Conservation (phyloP, 345 rosid species). For the Melastoma malabathricum region DNA sequence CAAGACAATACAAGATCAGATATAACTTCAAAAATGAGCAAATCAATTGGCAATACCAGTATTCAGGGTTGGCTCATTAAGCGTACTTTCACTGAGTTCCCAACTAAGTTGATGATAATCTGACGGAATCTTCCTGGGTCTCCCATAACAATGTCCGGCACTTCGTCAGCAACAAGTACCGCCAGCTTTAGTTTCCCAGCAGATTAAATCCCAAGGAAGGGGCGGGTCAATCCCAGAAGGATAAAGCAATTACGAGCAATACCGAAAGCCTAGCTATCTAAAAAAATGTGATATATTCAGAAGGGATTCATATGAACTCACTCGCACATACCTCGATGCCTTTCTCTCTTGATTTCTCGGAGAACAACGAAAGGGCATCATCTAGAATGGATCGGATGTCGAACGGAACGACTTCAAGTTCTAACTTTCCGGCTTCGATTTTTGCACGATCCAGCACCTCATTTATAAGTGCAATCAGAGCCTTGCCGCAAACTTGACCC, state of each 20-base stretch:
- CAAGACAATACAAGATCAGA: slow-evolving; percentile 3
- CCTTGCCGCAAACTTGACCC: slow-evolving; percentile 92
- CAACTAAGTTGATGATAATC: slow-evolving; percentile 88
- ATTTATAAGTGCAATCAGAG: slow-evolving; percentile 78
- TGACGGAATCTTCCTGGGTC: slow-evolving; percentile 98
- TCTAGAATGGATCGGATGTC: slow-evolving; percentile 71
- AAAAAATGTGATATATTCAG: neutral
- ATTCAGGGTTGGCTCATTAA: neutral
- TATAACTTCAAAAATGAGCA: neutral
- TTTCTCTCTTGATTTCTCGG: slow-evolving; percentile 84
- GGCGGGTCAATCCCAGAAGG: slow-evolving; percentile 4
- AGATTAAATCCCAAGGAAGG: slow-evolving; percentile 3
- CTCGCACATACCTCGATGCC: slow-evolving; percentile 59
- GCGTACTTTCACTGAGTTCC: slow-evolving; percentile 92
- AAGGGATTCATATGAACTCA: neutral
- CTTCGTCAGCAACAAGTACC: slow-evolving; percentile 76
- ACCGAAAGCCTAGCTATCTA: neutral
- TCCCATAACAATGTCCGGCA: slow-evolving; percentile 74
- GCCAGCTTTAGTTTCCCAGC: slow-evolving; percentile 55
- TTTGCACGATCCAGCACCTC: slow-evolving; percentile 98
- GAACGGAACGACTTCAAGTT: slow-evolving; percentile 74
- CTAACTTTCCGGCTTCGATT: slow-evolving; percentile 92
- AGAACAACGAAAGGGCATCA: slow-evolving; percentile 92
- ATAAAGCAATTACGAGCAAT: neutral
- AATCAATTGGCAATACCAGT: neutral